Evolutionary conservation across 768 basidiomycete species (phyloP), one percentile per base, ranked within the genome.

Genomic region (Amylocystis lapponica): DNA sequence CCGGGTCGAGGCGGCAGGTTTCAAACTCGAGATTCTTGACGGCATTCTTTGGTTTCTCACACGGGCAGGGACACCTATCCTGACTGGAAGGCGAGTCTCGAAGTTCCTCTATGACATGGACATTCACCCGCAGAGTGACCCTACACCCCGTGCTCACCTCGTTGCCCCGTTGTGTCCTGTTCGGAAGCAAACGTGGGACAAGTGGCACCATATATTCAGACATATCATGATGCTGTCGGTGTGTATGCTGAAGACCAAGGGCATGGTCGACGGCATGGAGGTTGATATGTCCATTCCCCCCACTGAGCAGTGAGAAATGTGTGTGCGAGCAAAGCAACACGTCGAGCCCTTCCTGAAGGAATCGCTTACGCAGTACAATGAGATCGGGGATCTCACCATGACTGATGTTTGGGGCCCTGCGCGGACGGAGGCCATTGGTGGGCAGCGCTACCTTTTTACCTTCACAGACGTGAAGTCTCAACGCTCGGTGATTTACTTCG

Each of bases 261-360:
- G 36, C 17, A 25, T 52, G 30, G 49, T 53, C 2, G 37, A 21
- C 1, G 53, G 55, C 13, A 48, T 57, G 39, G 35, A 41, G 1
- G 43, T 57, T 3, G 32, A 31, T 10, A 29, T 27, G 42, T 29
- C 19, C 13, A 25, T 14, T 4, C 30, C 41, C 20, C 36, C 36
- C 4, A 6, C 10, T 8, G 29, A 36, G 16, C 46, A 36, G 13
- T 59, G 58, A 36, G 43, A 42, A 16, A 32, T 44, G 3, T 55
- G 56, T 34, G 40, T 57, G 5, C 36, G 50, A 33, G 55, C 47
- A 8, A 61, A 60, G 37, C 53, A 60, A 29, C 27, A 43, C 0
- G 27, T 36, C 3, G 9, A 21, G 29, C 16, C 39, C 26, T 10
- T 44, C 48, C 41, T 45, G 22, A n/a, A 47, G 4, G 5, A 43